These are phyloP conservation scores for Trypanosoma platydactyli DNA, from an alignment of 208 protist species.

Conservation along the genomic window DNA sequence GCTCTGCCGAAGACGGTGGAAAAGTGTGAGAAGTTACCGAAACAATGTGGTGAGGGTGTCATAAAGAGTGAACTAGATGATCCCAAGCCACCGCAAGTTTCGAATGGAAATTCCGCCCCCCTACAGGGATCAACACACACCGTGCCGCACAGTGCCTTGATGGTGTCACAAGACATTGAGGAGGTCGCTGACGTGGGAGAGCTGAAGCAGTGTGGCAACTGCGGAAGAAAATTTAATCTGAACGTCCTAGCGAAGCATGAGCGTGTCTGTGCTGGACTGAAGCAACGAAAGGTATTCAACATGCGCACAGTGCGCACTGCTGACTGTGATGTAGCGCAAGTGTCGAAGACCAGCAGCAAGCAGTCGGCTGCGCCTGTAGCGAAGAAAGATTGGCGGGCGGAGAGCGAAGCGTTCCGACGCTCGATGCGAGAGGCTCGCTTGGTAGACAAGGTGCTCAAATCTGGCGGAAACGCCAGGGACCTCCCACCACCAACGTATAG, in stretches of 20 bases:
- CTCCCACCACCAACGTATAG: slow-evolving; percentile 88
- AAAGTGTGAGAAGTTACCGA: too few relatives aligned
- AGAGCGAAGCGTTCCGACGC: slow-evolving; percentile 78
- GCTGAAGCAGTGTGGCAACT: slow-evolving; percentile 64
- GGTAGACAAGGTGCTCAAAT: slow-evolving; percentile 75
- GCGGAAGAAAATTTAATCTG: slow-evolving; percentile 72
- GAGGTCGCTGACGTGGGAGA: slow-evolving; percentile 23
- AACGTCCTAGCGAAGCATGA: slow-evolving; percentile 73
- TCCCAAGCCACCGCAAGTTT: too few relatives aligned
- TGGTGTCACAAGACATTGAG: slow-evolving; percentile 1
- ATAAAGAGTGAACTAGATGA: too few relatives aligned
- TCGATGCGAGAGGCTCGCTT: slow-evolving; percentile 77
- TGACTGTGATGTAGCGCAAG: slow-evolving; percentile 16
- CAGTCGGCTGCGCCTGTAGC: slow-evolving; percentile 1
- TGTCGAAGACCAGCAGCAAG: not conserved
- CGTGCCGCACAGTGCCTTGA: not conserved
- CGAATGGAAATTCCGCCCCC: too few relatives aligned
- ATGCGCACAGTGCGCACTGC: slow-evolving; percentile 52
- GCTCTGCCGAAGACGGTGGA: too few relatives aligned
- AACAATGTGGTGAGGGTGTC: too few relatives aligned
- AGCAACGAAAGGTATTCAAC: slow-evolving; percentile 81
- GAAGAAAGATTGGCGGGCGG: slow-evolving; percentile 82
- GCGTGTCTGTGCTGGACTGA: slow-evolving; percentile 53
- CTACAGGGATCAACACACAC: not conserved
- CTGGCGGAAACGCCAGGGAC: slow-evolving; percentile 66